phyloP scores from a whole-genome alignment of 768 basidiomycete species.

The Lepiota venenata region DNA sequence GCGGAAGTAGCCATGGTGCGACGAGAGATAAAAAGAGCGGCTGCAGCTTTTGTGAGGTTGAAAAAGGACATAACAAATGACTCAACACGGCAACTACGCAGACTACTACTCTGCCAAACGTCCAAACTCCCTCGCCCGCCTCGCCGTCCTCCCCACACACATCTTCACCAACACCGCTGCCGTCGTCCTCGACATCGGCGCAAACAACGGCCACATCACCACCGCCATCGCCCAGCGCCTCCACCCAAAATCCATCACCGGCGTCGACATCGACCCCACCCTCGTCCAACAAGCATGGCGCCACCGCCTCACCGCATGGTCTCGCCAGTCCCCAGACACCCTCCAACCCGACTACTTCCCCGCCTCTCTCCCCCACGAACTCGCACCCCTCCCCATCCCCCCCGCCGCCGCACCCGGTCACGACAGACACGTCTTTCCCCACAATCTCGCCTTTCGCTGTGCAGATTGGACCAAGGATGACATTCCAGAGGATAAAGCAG shows the following conservation, averaged over 20 bases:
- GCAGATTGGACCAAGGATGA: conserved; percentile 68
- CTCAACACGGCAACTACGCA: conserved; percentile 67
- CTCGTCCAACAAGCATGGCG: conserved; percentile 78
- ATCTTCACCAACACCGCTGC: conserved; percentile 52
- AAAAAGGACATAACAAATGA: conserved; percentile 13
- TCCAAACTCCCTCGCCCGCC: conserved; percentile 57
- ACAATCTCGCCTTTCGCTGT: conserved; percentile 70
- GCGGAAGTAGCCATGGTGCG: conserved; percentile 16
- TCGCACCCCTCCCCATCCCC: conserved; percentile 73
- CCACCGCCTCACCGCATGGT: conserved; percentile 68
- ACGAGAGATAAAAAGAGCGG: conserved; percentile 12
- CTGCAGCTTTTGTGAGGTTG: conserved; percentile 10
- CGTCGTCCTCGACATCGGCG: conserved; percentile 82
- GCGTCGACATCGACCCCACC: conserved; percentile 81
- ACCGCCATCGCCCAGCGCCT: conserved; percentile 19
- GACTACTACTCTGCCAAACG: conserved; percentile 75
- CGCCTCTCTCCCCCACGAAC: conserved; percentile 67
- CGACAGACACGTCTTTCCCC: conserved; percentile 54
- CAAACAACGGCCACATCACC: conserved; percentile 84
- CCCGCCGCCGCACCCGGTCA: conserved; percentile 25
- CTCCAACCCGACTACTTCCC: conserved; percentile 61
- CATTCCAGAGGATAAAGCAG: conserved; percentile 49
- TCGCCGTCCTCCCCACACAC: conserved; percentile 52
- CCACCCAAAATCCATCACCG: conserved; percentile 72
- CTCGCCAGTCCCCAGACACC: conserved; percentile 45